These are phyloP conservation scores for Blastocystis sp. DNA, from an alignment of 352 stramenopile species.

Conservation along the genomic window DNA sequence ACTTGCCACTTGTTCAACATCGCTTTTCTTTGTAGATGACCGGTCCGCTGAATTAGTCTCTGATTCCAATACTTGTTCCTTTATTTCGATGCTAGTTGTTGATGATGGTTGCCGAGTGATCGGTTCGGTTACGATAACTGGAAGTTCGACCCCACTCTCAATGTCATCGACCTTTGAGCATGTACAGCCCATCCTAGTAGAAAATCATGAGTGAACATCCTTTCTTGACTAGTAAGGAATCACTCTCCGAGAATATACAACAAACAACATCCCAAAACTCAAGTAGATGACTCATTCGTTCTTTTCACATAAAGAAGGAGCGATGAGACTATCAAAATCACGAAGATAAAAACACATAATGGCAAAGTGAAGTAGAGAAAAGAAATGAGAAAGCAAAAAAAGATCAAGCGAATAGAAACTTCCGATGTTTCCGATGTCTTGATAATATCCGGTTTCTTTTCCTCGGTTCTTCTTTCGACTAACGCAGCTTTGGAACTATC, in stretches of 20 bases:
- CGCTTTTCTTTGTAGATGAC: no score
- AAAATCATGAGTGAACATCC: neutral
- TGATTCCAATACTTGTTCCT: no score
- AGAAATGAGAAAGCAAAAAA: neutral
- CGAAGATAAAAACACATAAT: neutral
- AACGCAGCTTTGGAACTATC: neutral
- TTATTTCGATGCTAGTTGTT: no score
- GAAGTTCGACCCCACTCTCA: neutral
- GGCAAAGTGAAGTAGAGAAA: neutral
- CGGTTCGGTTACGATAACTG: neutral
- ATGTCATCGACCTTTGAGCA: constrained; percentile 18
- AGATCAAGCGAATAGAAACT: neutral
- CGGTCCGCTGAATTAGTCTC: no score
- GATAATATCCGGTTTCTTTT: neutral
- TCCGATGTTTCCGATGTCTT: neutral
- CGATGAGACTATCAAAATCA: neutral
- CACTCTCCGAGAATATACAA: neutral
- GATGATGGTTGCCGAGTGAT: neutral
- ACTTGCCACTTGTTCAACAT: no score
- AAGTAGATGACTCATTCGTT: neutral
- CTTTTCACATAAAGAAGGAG: neutral
- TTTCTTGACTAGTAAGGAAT: constrained; percentile 13
- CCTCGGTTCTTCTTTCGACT: neutral
- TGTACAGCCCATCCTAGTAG: constrained; percentile 22
- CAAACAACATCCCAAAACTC: neutral